Base-by-base conservation (phyloP, 306 rosid species). In the Trifolium dubium region DNA sequence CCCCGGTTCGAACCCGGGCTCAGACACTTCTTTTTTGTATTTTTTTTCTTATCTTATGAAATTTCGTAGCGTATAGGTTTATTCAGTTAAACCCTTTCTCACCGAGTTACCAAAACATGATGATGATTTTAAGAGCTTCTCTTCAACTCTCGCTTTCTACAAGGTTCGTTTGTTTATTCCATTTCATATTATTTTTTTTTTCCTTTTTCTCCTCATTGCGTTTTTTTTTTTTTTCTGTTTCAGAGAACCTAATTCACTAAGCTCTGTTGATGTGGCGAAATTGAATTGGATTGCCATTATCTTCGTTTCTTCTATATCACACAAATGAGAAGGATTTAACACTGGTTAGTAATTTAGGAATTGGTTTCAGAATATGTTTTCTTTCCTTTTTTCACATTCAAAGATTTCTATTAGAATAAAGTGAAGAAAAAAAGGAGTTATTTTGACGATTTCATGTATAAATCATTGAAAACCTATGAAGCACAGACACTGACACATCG, bases 1-100 rank as follows among this genome's bases (percentile, higher is more conserved):
- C 86, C 86, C 86, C 86, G 82, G 88, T 85, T 85, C 86, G 88
- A 85, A 75, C 88, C 85, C 79, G 88, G 85, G 88, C 85, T 85
- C 88, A 85, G 88, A 85, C 85, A 83, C 1, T 7, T 6, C 4
- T 28, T 28, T 1, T 11, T 8, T 3, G n/a, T 7, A 1, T 30
- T 3, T 5, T 2, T 0, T 4, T 19, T 18, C 9, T 19, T 0
- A 17, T 18, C 14, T 3, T 19, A 1, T 7, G 44, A 40, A 40
- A 44, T 3, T 11, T 55, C 6, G 28, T 17, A 55, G 7, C 10
- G 7, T 23, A 5, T 56, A 23, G 35, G 35, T 28, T 56, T 29
- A 56, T 56, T 28, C 8, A 11, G 43, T 60, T 31, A 60, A 81
- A 85, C 79, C 89, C 88, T 76, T 47, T 15, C 55, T 44, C 15